Evolutionary conservation across 208 protist species (phyloP).

Genomic region (Endotrypanum monterogeii): DNA sequence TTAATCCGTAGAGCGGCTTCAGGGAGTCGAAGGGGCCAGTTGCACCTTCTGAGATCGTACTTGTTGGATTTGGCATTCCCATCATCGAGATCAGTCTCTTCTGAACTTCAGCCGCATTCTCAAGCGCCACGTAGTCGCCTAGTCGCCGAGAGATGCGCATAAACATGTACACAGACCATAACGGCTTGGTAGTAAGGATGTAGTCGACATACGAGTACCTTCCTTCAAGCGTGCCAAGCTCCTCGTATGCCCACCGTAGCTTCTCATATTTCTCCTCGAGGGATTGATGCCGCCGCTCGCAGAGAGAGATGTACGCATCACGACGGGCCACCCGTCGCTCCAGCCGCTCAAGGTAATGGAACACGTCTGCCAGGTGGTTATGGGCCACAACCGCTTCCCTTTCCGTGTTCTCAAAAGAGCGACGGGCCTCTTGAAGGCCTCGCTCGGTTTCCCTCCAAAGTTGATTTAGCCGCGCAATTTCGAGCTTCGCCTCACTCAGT

Average conservation of each 20-base stretch:
- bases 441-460: slow-evolving; percentile 90
- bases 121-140: slow-evolving; percentile 36
- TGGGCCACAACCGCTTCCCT: slow-evolving; percentile 74
- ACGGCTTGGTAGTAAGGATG: slow-evolving; percentile 51
- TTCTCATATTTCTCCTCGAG: slow-evolving; percentile 91
- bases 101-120: slow-evolving; percentile 22
- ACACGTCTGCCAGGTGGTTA: slow-evolving; percentile 80
- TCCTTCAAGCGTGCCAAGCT: slow-evolving; percentile 69
- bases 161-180: slow-evolving; percentile 81
- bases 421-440: slow-evolving; percentile 72
- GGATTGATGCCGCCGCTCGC: slow-evolving; percentile 48
- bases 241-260: slow-evolving; percentile 81
- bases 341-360: slow-evolving; percentile 82
- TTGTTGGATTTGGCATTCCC: neutral
- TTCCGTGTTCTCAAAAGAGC: slow-evolving; percentile 78
- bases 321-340: slow-evolving; percentile 81
- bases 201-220: slow-evolving; percentile 78
- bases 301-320: slow-evolving; percentile 58
- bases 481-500: slow-evolving; percentile 54
- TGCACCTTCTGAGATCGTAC: neutral
- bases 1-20: slow-evolving; percentile 30
- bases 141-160: slow-evolving; percentile 57
- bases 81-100: slow-evolving; percentile 6
- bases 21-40: neutral
- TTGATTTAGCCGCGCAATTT: slow-evolving; percentile 59